phyloP scores from a whole-genome alignment of 2,329 filamentous ascomycete genomes.

The Beauveria sp. region DNA sequence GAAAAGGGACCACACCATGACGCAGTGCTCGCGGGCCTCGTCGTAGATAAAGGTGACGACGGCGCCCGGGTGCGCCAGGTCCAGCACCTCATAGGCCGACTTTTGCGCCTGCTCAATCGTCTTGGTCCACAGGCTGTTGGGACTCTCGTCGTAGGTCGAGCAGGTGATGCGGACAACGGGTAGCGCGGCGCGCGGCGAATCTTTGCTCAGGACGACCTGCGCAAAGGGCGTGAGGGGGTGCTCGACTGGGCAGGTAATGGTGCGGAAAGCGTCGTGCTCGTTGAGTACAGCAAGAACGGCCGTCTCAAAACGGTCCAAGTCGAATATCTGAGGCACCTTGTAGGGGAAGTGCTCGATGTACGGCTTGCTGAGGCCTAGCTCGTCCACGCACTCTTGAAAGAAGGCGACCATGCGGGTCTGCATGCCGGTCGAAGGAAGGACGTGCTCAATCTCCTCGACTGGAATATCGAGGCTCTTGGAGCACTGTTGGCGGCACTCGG shows the following conservation, averaged over 20 bases:
- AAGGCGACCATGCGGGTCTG: constrained; percentile 11
- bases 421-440: constrained; percentile 8
- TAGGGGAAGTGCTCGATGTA: constrained; percentile 13
- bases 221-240: constrained; percentile 13
- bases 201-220: constrained; percentile 7
- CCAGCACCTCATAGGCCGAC: constrained; percentile 6
- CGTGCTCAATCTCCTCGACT: constrained; percentile 8
- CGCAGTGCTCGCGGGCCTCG: constrained; percentile 5
- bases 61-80: constrained; percentile 5
- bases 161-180: constrained; percentile 8
- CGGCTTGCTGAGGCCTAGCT: constrained; percentile 4
- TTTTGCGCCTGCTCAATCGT: constrained; percentile 8
- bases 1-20: constrained; percentile 26
- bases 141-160: constrained; percentile 6
- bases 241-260: constrained; percentile 9
- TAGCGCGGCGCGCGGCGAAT: neutral
- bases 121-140: constrained; percentile 8
- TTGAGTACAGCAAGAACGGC: constrained; percentile 10
- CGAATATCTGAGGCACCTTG: constrained; percentile 9
- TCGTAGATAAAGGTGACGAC: constrained; percentile 10
- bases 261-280: constrained; percentile 13
- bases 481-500: constrained; percentile 6
- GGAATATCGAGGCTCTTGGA: constrained; percentile 2
- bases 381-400: constrained; percentile 7
- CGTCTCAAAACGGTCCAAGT: constrained; percentile 11